Evolutionary conservation across 345 rosid species (phyloP), one percentile per base, ranked within the genome.

Genomic region (Bretschneidera sinensis): DNA sequence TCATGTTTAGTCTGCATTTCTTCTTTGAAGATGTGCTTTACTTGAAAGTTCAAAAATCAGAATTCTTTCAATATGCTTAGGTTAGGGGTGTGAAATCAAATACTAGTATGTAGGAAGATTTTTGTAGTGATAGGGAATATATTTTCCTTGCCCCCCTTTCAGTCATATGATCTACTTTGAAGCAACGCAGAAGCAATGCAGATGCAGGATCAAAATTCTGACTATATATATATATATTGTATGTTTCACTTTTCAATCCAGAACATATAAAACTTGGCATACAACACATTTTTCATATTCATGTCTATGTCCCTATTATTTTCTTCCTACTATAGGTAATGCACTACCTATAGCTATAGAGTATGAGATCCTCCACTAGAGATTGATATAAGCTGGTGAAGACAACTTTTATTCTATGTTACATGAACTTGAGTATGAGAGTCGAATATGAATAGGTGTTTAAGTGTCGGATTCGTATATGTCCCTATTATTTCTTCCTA

Each of bases 201-300:
- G 39, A 62, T 43, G 6, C 21, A 63, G 22, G n/a, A 31, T 43
- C 17, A 33, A 33, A 51, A 24, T 52, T 45, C 53, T 39, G 21
- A 49, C 35, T 15, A 51, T 13, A n/a, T n/a, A n/a, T n/a, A n/a
- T n/a, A n/a, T n/a, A n/a, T n/a, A 17, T 59, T 22, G 25, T 24
- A 9, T 60, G 67, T 60, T 65, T 54, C 28, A 17, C 55, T 25
- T 53, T 53, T 45, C 45, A 20, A 21, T 52, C 35, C 55, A 54
- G n/a, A 20, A 21, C 20, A 19, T n/a, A 21, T 16, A 47, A 15
- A 35, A 16, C 11, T 21, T 35, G 51, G 35, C 22, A 15, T 49
- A 49, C n/a, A 21, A 31, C 45, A 48, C 19, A 34, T 48, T 19
- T 48, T 5, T 2, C 15, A 43, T 59, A 24, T 25, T 67, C 64